A percentile compares a stretch with the other conserved stretches of the same genome.
These are phyloP conservation scores for Teratosphaeria epicoccoides DNA, from an alignment of 2,329 filamentous ascomycete species.

Conservation along the genomic window DNA sequence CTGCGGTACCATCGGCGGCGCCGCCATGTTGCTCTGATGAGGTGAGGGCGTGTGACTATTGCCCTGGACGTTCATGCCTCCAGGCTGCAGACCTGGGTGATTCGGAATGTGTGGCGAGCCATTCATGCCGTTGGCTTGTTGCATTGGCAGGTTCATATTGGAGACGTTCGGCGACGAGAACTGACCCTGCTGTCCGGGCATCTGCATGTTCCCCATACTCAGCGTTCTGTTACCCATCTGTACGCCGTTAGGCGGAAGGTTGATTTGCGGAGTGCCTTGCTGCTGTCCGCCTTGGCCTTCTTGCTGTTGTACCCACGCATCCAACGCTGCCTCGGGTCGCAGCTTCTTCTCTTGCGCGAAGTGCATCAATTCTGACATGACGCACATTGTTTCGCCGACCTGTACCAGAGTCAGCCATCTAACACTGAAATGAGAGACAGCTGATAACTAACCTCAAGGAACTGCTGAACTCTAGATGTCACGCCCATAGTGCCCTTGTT, in stretches of 20 bases:
- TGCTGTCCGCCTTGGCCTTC: conserved; percentile 18
- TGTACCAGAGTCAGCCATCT: conserved; percentile 21
- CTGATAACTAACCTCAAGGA: conserved; percentile 46
- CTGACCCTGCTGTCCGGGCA: conserved; percentile 16
- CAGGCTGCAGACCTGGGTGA: conserved; percentile 7
- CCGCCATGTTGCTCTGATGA: conserved; percentile 35
- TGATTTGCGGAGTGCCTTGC: conserved; percentile 33
- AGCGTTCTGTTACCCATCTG: conserved; percentile 22
- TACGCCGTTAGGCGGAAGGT: conserved; percentile 33
- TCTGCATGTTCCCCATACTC: conserved; percentile 25
- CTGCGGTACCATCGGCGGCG: conserved; percentile 45
- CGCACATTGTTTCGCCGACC: conserved; percentile 55
- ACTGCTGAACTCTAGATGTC: conserved; percentile 46
- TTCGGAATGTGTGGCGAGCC: conserved; percentile 33
- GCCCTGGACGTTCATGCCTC: conserved; percentile 13
- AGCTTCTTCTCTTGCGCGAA: conserved; percentile 45
- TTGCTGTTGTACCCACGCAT: conserved; percentile 39
- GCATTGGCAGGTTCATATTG: conserved; percentile 43
- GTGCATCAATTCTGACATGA: conserved; percentile 51
- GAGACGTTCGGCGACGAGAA: conserved; percentile 50
- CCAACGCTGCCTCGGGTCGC: conserved; percentile 45
- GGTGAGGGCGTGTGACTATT: conserved; percentile 36
- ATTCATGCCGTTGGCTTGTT: conserved; percentile 38
- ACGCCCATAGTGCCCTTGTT: conserved; percentile 44
- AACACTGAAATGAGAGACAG: not conserved